Base-by-base conservation (phyloP, 2,329 filamentous ascomycete species). In the Venturia asperata region DNA sequence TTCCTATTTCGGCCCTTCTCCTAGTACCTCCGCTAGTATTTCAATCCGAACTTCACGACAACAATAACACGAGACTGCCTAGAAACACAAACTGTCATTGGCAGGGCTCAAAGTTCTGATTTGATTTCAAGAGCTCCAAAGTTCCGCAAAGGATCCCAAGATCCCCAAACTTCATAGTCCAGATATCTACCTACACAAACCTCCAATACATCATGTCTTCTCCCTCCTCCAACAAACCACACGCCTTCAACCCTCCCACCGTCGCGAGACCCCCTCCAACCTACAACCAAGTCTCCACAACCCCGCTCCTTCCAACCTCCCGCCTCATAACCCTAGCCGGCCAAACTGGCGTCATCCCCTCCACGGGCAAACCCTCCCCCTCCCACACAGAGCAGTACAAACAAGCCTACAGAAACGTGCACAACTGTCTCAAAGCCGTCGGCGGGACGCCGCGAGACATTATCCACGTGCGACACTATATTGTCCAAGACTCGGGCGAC, bases 371-470 rank as follows among this genome's bases (percentile, higher is more conserved):
- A 30, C 34, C 60, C 24, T 61, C 60, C 1, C 60, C 60, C 10
- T 43, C 17, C 21, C 34, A 39, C 24, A 64, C 70, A 15, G 68
- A 67, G 27, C 74, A 76, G 66, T 72, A 71, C n/a, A 68, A 68
- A 43, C 66, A 68, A 43, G 71, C 74, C 5, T 75, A 75, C 60
- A 64, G 70, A 27, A 71, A 69, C 27, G 69, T 76, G 9, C 63
- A 66, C 30, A 69, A 69, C 24, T 70, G 68, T 49, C 64, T 75
- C 19, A 70, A 70, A 42, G 72, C 72, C 1, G 72, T 69, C 15
- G 70, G 70, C 37, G 74, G 73, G 9, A 74, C 71, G 42, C 74
- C 73, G 4, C 67, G 73, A 43, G 74, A 76, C 49, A 75, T 76
- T 47, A 66, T 73, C 1, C 70, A 72, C 56, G 74, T 75, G 34